Conservation (phyloP, 2,329 filamentous ascomycete genomes). For the Thermothelomyces thermophilus region DNA sequence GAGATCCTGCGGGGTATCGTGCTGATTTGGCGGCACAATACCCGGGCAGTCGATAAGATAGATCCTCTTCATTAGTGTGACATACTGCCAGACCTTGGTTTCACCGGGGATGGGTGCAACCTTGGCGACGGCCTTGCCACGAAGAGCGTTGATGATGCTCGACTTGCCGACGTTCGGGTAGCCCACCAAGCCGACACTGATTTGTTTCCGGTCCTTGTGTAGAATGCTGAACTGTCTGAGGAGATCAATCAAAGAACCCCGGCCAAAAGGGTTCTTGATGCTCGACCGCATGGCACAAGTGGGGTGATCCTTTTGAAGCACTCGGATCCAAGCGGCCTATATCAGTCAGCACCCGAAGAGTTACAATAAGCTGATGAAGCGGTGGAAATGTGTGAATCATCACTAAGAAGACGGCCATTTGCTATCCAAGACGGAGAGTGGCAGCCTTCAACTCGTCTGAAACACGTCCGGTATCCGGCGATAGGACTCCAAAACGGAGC, state of each 20-base stretch:
- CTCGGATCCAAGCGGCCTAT: constrained; percentile 88
- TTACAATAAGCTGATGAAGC: constrained; percentile 21
- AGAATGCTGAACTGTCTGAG: constrained; percentile 88
- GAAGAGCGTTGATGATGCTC: constrained; percentile 91
- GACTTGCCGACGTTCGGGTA: constrained; percentile 89
- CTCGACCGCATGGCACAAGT: constrained; percentile 92
- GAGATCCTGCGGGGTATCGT: constrained; percentile 80
- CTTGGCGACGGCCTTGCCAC: constrained; percentile 89
- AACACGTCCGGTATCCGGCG: constrained; percentile 69
- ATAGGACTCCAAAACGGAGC: constrained; percentile 83
- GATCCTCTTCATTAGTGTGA: constrained; percentile 82
- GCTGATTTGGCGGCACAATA: constrained; percentile 82
- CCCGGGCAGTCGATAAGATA: constrained; percentile 96
- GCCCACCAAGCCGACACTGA: constrained; percentile 78
- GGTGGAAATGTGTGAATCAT: constrained; percentile 69
- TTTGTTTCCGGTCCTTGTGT: constrained; percentile 86
- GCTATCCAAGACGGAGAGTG: constrained; percentile 50
- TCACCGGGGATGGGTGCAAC: constrained; percentile 86
- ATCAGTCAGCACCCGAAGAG: constrained; percentile 24
- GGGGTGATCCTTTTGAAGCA: constrained; percentile 82
- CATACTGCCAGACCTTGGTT: constrained; percentile 98
- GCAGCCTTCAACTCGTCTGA: constrained; percentile 96
- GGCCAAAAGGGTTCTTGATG: constrained; percentile 94
- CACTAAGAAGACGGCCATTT: constrained; percentile 94
- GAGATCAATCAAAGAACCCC: constrained; percentile 86